Percentiles rank a stretch among this genome's conserved stretches.
phyloP scores from a whole-genome alignment of 2,329 filamentous ascomycete species.

The Penicillium polonicum region DNA sequence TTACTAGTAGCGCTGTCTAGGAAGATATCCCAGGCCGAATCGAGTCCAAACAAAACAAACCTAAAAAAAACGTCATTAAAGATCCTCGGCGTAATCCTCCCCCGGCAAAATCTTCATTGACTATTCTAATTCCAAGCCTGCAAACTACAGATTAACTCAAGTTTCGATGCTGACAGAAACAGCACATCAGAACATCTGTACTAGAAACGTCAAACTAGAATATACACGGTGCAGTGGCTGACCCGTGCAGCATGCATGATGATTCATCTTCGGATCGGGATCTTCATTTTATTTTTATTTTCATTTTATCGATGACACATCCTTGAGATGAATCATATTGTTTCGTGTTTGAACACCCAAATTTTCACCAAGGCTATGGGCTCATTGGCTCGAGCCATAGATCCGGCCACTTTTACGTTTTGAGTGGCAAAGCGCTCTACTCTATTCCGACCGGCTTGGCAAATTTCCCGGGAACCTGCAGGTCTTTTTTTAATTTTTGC shows the following conservation, averaged over 20 bases:
- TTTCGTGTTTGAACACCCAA: conserved; percentile 3
- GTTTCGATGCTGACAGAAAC: not conserved
- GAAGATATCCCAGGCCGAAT: not conserved
- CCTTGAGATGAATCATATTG: conserved; percentile 25
- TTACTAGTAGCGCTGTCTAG: not conserved
- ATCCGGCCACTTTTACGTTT: conserved; percentile 8
- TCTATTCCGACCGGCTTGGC: conserved; percentile 16
- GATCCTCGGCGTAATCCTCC: not conserved
- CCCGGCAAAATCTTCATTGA: not conserved
- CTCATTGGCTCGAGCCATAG: conserved; percentile 15
- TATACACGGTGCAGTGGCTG: conserved; percentile 9
- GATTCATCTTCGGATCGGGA: conserved; percentile 19
- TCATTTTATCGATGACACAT: conserved; percentile 10
- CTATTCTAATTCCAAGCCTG: not conserved
- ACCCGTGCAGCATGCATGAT: conserved; percentile 18
- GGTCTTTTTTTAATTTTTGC: not conserved
- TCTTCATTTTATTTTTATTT: no score
- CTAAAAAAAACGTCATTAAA: conserved; percentile 1
- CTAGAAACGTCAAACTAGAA: not conserved
- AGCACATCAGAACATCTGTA: not conserved
- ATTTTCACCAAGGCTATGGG: not conserved
- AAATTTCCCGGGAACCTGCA: conserved; percentile 9
- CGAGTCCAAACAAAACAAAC: not conserved
- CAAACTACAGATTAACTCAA: not conserved
- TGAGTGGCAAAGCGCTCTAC: conserved; percentile 22